Evolutionary conservation across 192 early-diverging fungal species (phyloP), one percentile per base, ranked within the genome.

Genomic region (Irineochytrium annulatum): DNA sequence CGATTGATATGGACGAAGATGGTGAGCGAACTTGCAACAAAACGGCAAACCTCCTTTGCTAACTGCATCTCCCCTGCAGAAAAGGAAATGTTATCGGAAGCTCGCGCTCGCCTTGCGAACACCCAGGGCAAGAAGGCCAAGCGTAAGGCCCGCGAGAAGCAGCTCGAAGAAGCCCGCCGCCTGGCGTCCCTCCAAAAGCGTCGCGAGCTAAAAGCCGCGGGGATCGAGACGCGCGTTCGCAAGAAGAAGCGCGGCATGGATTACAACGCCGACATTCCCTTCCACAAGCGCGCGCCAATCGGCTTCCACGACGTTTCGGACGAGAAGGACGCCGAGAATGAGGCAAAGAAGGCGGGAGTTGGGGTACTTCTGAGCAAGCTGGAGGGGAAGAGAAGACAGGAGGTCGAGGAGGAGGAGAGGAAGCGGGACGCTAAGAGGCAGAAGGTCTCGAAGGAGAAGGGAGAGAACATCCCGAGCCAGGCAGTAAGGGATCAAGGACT

Each of bases 71-170:
- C 55, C 35, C 14, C 20, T 51, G 52, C 41, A 59, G 95, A 99
- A 78, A 99, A 99, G 78, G 96, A 99, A 71, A 99, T 99, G 96
- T 80, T 99, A 22, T 93, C 91, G 2, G 96, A 99, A 70, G 96
- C 96, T 22, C 86, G 96, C 49, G 96, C 96, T 19, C 82, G 96
- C 68, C 77, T 99, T 51, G 96, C 96, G n/a, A 99, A 99, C 70
- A 99, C 96, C 4, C 94, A 97, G 70, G 96, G 96, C 51, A 99
- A 99, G 63, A 99, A 99, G 59, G 94, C 96, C 19, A 99, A 99
- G 69, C 85, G 96, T 68, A 99, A 97, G 81, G 96, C 96, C 13
- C 86, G 96, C 59, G 96, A 99, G 72, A 86, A 95, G 59, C 93
- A 96, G 72, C 75, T 99, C 39, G 93, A 99, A 65, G 96, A 99